phyloP scores from a whole-genome alignment of 805 yeast species.

The Clavispora santaluciae region DNA sequence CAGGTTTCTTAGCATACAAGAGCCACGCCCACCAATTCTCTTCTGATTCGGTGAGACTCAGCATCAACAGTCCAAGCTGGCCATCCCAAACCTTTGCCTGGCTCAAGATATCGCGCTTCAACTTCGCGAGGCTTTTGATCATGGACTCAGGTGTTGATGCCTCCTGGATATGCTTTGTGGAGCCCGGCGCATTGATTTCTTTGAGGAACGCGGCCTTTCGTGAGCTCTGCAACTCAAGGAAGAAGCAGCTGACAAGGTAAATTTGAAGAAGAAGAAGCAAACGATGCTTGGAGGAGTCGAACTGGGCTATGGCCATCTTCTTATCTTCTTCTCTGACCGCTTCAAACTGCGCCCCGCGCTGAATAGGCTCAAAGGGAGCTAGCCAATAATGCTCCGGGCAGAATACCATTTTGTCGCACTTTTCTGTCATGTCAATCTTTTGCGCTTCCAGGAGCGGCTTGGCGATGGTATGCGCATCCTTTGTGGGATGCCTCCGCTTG shows the following conservation, averaged over 20 bases:
- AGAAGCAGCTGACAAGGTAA: conserved; percentile 25
- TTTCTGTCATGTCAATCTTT: conserved; percentile 12
- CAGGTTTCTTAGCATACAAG: conserved; percentile 31
- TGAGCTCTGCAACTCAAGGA: conserved; percentile 22
- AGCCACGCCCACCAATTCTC: conserved; percentile 39
- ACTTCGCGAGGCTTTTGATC: conserved; percentile 16
- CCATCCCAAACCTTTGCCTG: conserved; percentile 20
- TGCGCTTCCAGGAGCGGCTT: conserved; percentile 15
- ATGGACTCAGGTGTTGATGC: conserved; percentile 24
- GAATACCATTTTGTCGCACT: conserved; percentile 18
- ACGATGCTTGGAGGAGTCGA: conserved; percentile 25
- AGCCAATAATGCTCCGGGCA: conserved; percentile 36
- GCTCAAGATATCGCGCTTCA: conserved; percentile 25
- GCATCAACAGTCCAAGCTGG: conserved; percentile 24
- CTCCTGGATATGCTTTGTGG: conserved; percentile 34
- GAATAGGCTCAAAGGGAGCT: conserved; percentile 24
- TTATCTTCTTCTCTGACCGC: conserved; percentile 20
- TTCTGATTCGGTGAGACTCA: conserved; percentile 25
- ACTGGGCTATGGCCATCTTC: conserved; percentile 19
- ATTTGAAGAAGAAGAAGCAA: conserved; percentile 26
- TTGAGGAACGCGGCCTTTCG: conserved; percentile 20
- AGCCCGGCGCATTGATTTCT: conserved; percentile 21
- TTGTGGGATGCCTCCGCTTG: conserved; percentile 11
- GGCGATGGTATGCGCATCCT: conserved; percentile 16
- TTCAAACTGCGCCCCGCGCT: conserved; percentile 14